Percentiles rank a stretch among this genome's conserved stretches.
Evolutionary conservation across 352 stramenopile species (phyloP).

Genomic region (Pythium dissimile): DNA sequence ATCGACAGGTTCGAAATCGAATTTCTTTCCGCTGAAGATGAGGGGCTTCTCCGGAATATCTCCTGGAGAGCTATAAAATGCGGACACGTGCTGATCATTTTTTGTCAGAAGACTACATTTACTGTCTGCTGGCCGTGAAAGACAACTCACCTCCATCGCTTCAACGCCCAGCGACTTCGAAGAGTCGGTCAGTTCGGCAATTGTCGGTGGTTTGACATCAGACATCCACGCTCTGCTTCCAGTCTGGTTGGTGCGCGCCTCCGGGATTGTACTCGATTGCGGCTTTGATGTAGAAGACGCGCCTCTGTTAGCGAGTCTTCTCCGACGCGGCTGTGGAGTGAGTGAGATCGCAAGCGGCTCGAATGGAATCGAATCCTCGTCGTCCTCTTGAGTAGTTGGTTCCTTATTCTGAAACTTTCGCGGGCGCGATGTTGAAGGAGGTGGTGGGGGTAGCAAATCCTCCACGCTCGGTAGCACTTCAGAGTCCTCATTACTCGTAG

Average conservation of each 20-base stretch:
- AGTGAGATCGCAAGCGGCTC: constrained; percentile 38
- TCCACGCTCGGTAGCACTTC: constrained; percentile 52
- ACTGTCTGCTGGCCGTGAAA: neutral
- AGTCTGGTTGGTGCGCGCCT: no score
- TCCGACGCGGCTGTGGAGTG: constrained; percentile 40
- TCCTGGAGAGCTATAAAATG: constrained; percentile 45
- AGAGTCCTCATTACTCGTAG: constrained; percentile 28
- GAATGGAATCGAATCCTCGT: constrained; percentile 50
- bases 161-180: constrained; percentile 42
- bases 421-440: neutral
- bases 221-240: constrained; percentile 44
- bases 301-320: no score
- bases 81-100: constrained; percentile 35
- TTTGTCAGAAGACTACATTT: neutral
- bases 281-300: neutral
- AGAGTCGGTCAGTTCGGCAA: constrained; percentile 39
- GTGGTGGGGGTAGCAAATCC: constrained; percentile 45
- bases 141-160: constrained; percentile 34
- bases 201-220: constrained; percentile 33
- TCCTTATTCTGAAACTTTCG: neutral
- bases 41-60: constrained; percentile 75
- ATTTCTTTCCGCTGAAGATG: constrained; percentile 73
- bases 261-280: no score
- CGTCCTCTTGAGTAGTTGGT: no score
- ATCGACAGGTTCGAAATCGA: constrained; percentile 45